phyloP scores from a whole-genome alignment of 2,329 filamentous ascomycete genomes.

The Aspergillus amoenus region DNA sequence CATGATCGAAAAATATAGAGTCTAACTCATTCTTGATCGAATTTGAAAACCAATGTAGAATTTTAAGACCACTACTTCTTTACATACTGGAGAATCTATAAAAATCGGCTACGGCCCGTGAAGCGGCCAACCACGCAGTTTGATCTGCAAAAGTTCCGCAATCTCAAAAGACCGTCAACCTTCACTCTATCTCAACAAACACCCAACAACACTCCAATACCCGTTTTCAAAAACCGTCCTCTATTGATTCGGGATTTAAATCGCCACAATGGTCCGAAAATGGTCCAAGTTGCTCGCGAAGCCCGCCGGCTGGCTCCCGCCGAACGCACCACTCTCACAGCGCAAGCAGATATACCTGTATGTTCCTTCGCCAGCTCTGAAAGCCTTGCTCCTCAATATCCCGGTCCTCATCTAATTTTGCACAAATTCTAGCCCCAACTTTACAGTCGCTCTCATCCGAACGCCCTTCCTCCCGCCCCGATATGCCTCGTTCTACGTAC shows the following conservation, averaged over 20 bases:
- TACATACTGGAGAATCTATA: not conserved
- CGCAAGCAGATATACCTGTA: slow-evolving; percentile 58
- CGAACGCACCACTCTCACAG: slow-evolving; percentile 26
- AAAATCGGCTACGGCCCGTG: slow-evolving; percentile 28
- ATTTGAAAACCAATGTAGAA: not conserved
- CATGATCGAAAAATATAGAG: slow-evolving; percentile 7
- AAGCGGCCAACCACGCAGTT: slow-evolving; percentile 37
- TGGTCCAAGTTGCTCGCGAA: slow-evolving; percentile 29
- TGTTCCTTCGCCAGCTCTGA: slow-evolving; percentile 29
- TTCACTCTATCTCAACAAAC: not conserved
- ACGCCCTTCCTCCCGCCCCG: slow-evolving; percentile 70
- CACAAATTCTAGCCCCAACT: slow-evolving; percentile 64
- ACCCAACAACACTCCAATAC: not conserved
- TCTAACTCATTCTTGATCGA: not conserved
- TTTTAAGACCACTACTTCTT: not conserved
- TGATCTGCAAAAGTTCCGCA: slow-evolving; percentile 30
- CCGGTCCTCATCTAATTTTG: not conserved
- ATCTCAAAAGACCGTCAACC: slow-evolving; percentile 3
- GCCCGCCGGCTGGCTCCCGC: slow-evolving; percentile 24
- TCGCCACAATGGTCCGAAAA: slow-evolving; percentile 31
- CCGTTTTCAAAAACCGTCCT: not conserved
- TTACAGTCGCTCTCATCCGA: slow-evolving; percentile 75
- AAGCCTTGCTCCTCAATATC: not conserved
- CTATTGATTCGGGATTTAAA: not conserved
- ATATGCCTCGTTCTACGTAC: slow-evolving; percentile 87